Evolutionary conservation across 768 basidiomycete genomes (phyloP).

Genomic region (Lactarius vividus): DNA sequence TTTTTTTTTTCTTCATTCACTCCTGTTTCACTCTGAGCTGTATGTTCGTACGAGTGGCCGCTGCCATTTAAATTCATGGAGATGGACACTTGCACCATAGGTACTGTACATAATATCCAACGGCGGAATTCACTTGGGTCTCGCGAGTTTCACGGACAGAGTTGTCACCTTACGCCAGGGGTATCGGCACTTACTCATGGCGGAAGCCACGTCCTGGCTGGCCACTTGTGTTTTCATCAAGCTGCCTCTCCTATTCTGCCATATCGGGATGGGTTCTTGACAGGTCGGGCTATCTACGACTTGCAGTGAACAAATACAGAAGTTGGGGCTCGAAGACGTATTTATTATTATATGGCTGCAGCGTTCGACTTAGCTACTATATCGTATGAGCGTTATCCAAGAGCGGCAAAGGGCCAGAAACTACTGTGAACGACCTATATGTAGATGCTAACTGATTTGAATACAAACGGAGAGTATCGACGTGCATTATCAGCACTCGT

Average conservation of each 20-base stretch:
- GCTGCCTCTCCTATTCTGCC: neutral
- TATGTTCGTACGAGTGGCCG: neutral
- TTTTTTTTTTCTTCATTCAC: neutral
- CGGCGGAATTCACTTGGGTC: neutral
- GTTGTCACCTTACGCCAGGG: neutral
- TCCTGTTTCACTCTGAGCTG: neutral
- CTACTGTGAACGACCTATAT: conserved; percentile 1
- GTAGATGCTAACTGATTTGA: conserved; percentile 16
- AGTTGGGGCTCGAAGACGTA: neutral
- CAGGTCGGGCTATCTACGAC: neutral
- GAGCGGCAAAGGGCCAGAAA: neutral
- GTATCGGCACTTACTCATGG: neutral
- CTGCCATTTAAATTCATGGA: neutral
- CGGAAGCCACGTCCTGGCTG: neutral
- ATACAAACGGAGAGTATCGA: conserved; percentile 15
- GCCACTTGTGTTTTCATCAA: neutral
- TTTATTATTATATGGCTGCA: conserved; percentile 10
- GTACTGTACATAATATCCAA: neutral
- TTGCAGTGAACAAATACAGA: neutral
- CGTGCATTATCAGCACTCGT: conserved; percentile 7
- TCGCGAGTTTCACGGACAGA: neutral
- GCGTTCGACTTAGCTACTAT: conserved; percentile 1
- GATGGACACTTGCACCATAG: neutral
- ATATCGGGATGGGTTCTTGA: neutral
- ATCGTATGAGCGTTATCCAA: conserved; percentile 1